Percentiles rank a stretch among this genome's conserved stretches.
These are phyloP conservation scores for Amylocystis lapponica DNA, from an alignment of 768 basidiomycete species.

Conservation along the genomic window DNA sequence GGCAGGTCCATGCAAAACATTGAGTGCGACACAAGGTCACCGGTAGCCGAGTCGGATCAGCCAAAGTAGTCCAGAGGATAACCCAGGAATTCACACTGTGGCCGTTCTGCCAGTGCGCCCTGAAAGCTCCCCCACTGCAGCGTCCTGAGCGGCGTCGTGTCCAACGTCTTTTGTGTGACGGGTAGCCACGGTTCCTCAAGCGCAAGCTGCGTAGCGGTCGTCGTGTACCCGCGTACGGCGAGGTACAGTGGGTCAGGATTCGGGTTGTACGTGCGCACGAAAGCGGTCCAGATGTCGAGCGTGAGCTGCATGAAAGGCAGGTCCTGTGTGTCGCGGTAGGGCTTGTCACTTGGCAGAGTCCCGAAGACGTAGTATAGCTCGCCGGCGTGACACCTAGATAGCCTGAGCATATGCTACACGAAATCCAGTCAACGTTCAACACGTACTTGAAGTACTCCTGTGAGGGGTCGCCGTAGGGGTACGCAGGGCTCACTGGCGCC, in stretches of 20 bases:
- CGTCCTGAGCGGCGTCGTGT: conserved; percentile 25
- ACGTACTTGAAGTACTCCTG: conserved; percentile 42
- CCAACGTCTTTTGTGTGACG: conserved; percentile 22
- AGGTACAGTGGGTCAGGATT: conserved; percentile 39
- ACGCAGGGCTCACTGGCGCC: conserved; percentile 33
- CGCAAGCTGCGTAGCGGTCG: conserved; percentile 25
- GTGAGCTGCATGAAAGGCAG: conserved; percentile 38
- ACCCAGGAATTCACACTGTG: conserved; percentile 33
- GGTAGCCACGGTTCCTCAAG: conserved; percentile 29
- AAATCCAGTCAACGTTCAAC: background rate
- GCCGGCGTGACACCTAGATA: conserved; percentile 25
- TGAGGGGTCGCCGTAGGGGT: conserved; percentile 41
- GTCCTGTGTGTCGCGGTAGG: conserved; percentile 43
- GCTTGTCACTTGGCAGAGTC: conserved; percentile 28
- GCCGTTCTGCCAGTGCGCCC: conserved; percentile 28
- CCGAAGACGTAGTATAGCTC: conserved; percentile 29
- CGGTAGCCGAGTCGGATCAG: too few relatives aligned
- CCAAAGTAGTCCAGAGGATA: conserved; percentile 4
- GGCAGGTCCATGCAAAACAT: background rate
- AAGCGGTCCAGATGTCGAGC: conserved; percentile 41
- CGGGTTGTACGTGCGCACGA: conserved; percentile 42
- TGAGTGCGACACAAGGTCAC: too few relatives aligned
- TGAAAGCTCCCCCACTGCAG: conserved; percentile 29
- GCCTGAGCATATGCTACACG: background rate
- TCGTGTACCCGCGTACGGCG: conserved; percentile 35